phyloP scores from a whole-genome alignment of 2,329 filamentous ascomycete species.

The Pseudonectria foliicola region DNA sequence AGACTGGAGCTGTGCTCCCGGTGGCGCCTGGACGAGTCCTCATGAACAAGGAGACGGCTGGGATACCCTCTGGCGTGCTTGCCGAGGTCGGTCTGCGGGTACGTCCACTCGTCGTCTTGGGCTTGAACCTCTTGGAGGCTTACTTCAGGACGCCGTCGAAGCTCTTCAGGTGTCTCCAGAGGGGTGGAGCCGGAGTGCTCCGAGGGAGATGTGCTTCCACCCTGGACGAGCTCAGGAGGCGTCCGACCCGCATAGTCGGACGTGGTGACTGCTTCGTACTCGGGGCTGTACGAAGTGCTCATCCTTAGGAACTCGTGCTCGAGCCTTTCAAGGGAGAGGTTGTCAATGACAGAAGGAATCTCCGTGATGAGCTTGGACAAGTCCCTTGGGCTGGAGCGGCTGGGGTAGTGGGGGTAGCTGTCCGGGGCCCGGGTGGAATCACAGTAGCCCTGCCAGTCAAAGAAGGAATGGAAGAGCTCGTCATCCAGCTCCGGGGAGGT shows the following conservation, averaged over 20 bases:
- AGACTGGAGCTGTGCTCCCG: slow-evolving; percentile 21
- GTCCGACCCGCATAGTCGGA: slow-evolving; percentile 32
- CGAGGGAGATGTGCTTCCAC: slow-evolving; percentile 33
- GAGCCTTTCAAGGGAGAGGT: slow-evolving; percentile 26
- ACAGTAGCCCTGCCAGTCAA: slow-evolving; percentile 32
- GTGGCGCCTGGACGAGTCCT: slow-evolving; percentile 18
- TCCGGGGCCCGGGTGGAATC: slow-evolving; percentile 25
- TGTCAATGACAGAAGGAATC: slow-evolving; percentile 26
- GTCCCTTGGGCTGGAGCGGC: slow-evolving; percentile 21
- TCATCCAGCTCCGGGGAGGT: slow-evolving; percentile 27
- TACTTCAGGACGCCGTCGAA: slow-evolving; percentile 21
- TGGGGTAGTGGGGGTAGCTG: slow-evolving; percentile 22
- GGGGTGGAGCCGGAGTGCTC: slow-evolving; percentile 31
- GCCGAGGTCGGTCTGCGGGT: slow-evolving; percentile 28
- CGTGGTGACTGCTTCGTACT: slow-evolving; percentile 25
- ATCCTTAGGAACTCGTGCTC: slow-evolving; percentile 27
- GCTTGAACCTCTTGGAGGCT: slow-evolving; percentile 29
- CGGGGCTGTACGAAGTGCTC: slow-evolving; percentile 26
- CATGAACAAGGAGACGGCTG: slow-evolving; percentile 25
- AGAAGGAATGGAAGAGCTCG: slow-evolving; percentile 29
- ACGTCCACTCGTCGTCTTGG: slow-evolving; percentile 35
- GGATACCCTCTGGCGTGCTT: slow-evolving; percentile 27
- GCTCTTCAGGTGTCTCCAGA: slow-evolving; percentile 25
- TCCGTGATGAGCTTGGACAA: slow-evolving; percentile 30
- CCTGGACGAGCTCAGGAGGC: slow-evolving; percentile 31